phyloP scores from a whole-genome alignment of 305 asterid genomes.

The Solanum hybrid region DNA sequence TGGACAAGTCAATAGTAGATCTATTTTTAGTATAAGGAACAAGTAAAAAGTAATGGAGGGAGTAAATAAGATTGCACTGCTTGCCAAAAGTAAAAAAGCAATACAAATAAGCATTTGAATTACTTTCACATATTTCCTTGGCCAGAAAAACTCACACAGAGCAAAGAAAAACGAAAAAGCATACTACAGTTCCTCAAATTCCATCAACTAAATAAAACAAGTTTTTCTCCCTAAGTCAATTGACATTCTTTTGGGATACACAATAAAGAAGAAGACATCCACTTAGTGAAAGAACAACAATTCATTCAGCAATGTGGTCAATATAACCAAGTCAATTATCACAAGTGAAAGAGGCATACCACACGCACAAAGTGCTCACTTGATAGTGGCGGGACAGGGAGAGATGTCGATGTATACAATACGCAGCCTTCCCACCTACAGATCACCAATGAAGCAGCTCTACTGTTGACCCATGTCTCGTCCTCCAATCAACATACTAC shows the following conservation, averaged over 20 bases:
- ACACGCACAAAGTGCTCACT: background rate
- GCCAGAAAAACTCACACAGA: background rate
- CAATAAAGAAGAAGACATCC: background rate
- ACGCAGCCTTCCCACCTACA: background rate
- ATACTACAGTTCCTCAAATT: background rate
- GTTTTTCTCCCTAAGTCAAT: background rate
- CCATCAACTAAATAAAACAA: background rate
- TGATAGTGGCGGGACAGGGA: background rate
- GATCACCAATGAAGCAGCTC: background rate
- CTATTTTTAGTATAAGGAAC: background rate
- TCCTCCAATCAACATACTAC: background rate
- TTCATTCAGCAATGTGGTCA: background rate
- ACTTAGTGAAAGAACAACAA: background rate
- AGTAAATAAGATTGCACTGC: background rate
- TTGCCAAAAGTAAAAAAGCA: background rate
- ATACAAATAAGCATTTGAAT: background rate
- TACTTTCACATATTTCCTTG: background rate
- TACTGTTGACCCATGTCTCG: background rate
- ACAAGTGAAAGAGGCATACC: background rate
- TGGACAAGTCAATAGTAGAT: background rate
- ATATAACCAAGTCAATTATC: background rate
- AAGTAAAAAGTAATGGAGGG: background rate
- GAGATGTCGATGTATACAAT: background rate
- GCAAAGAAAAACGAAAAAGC: background rate
- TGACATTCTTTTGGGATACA: background rate